A percentile compares a stretch with the other conserved stretches of the same genome.
These are phyloP conservation scores for Anisogramma anomala DNA, from an alignment of 2,329 filamentous ascomycete genomes.

Conservation along the genomic window DNA sequence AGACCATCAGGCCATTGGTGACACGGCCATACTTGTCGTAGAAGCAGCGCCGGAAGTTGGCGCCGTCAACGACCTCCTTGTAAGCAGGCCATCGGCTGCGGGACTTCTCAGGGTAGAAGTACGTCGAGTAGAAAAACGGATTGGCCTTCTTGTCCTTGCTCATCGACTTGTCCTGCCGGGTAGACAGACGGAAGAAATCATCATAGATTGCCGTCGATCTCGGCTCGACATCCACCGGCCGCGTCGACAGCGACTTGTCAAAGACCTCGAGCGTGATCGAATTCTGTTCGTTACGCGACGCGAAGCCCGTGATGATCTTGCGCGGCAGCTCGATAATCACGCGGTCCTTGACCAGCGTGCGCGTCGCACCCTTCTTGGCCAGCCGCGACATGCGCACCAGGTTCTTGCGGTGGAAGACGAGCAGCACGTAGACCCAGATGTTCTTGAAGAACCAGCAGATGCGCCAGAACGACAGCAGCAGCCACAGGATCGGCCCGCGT, in stretches of 20 bases:
- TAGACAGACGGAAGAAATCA: slow-evolving; percentile 19
- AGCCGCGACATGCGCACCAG: slow-evolving; percentile 24
- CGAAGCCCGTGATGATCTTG: slow-evolving; percentile 24
- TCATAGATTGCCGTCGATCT: slow-evolving; percentile 22
- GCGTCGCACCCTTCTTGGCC: slow-evolving; percentile 22
- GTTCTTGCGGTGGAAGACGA: slow-evolving; percentile 24
- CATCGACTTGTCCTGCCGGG: slow-evolving; percentile 16
- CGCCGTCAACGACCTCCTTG: slow-evolving; percentile 19
- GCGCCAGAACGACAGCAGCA: slow-evolving; percentile 23
- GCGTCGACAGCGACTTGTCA: slow-evolving; percentile 18
- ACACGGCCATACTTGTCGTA: slow-evolving; percentile 27
- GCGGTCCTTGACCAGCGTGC: slow-evolving; percentile 20
- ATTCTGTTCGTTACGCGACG: slow-evolving; percentile 17
- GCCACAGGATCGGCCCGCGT: slow-evolving; percentile 17
- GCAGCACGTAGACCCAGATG: slow-evolving; percentile 22
- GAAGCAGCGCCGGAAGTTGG: slow-evolving; percentile 19
- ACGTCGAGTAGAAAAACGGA: slow-evolving; percentile 16
- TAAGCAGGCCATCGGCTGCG: slow-evolving; percentile 18
- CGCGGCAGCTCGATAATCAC: slow-evolving; percentile 23
- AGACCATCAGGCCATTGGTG: slow-evolving; percentile 20
- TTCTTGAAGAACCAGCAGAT: slow-evolving; percentile 23
- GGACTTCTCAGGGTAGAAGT: slow-evolving; percentile 18
- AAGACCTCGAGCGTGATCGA: slow-evolving; percentile 22
- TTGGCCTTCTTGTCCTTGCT: slow-evolving; percentile 13
- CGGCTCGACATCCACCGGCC: slow-evolving; percentile 16